Conservation (phyloP, 306 rosid genomes). For the Vigna angularis region DNA sequence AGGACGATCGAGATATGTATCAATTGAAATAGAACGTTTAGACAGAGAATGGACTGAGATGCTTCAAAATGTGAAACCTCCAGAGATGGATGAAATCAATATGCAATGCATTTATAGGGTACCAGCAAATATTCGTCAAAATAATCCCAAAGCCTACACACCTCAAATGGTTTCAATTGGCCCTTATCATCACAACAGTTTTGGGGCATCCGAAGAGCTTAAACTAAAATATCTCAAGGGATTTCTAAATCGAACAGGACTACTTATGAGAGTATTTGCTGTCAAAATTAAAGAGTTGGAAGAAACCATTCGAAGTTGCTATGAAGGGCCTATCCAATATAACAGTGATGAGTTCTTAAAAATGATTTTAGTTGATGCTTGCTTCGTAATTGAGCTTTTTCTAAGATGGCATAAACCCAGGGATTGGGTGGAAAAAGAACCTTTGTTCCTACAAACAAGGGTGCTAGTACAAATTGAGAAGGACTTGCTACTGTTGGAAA, state of each 20-base stretch:
- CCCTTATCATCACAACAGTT: background rate
- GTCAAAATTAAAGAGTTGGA: background rate
- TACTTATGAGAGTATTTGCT: background rate
- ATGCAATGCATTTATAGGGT: background rate
- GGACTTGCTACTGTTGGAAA: background rate
- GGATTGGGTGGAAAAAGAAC: background rate
- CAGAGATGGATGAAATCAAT: background rate
- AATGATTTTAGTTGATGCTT: slow-evolving; percentile 32
- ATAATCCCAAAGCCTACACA: background rate
- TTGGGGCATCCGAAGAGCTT: background rate
- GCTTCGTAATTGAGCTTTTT: slow-evolving; percentile 36
- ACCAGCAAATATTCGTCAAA: background rate
- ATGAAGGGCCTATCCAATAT: background rate
- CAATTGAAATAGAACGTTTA: background rate
- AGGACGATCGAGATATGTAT: background rate
- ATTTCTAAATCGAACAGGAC: background rate
- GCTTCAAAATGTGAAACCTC: background rate
- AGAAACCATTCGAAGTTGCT: background rate
- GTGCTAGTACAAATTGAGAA: accelerated
- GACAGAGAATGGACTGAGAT: no score
- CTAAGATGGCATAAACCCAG: accelerated
- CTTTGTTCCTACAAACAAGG: background rate
- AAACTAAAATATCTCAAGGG: slow-evolving; percentile 2
- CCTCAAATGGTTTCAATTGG: background rate
- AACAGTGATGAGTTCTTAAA: background rate